A percentile compares a stretch with the other conserved stretches of the same genome.
Conservation (phyloP, 345 rosid genomes). For the Leavenworthia alabamica region DNA sequence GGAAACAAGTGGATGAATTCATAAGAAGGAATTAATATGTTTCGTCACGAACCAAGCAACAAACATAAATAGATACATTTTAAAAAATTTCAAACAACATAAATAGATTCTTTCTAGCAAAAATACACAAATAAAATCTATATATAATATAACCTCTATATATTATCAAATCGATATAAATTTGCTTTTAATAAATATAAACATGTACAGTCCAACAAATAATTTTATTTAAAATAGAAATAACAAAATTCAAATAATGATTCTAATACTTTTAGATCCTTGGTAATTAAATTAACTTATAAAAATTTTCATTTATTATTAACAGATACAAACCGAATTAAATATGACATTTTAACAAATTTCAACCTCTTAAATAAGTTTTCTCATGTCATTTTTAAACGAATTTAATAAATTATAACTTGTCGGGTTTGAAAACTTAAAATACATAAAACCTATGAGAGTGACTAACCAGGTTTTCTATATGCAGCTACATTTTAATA, state of each 20-base stretch:
- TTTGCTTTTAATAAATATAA: neutral
- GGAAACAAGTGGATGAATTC: neutral
- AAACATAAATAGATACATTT: slow-evolving; percentile 12
- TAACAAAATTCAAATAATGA: neutral
- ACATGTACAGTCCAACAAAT: neutral
- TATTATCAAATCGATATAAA: neutral
- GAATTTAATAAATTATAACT: neutral
- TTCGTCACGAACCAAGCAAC: neutral
- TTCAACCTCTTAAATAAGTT: neutral
- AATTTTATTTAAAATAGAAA: neutral
- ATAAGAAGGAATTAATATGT: slow-evolving; percentile 3
- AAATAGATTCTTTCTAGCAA: neutral
- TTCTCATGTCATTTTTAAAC: neutral
- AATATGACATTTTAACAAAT: neutral
- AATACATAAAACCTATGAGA: neutral
- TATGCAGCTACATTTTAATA: neutral
- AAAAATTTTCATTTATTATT: neutral
- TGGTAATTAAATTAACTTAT: neutral
- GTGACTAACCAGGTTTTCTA: neutral
- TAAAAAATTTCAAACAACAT: neutral
- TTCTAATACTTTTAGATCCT: neutral
- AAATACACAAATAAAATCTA: neutral
- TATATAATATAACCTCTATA: neutral
- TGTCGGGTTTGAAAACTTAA: neutral
- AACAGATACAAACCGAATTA: neutral